Conservation (phyloP, 345 rosid genomes). For the Raphanus sativus region DNA sequence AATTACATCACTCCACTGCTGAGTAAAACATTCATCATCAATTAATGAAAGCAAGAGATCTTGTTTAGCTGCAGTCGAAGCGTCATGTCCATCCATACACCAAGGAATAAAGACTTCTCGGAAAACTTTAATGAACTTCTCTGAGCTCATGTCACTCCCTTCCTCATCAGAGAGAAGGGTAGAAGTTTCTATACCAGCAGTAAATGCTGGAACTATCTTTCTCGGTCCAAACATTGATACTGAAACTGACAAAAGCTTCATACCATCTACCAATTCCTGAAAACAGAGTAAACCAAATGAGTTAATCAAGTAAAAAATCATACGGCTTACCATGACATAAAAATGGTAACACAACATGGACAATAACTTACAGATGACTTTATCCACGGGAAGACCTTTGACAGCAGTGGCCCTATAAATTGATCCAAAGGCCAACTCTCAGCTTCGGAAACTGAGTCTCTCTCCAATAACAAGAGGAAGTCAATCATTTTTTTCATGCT, state of each 20-base stretch:
- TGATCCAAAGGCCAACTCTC: slow-evolving; percentile 76
- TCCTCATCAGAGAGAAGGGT: slow-evolving; percentile 34
- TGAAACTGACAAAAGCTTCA: slow-evolving; percentile 68
- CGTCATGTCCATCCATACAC: slow-evolving; percentile 62
- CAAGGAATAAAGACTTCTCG: slow-evolving; percentile 80
- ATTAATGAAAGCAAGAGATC: slow-evolving; percentile 76
- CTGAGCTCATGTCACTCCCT: slow-evolving; percentile 44
- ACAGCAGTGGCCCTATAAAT: slow-evolving; percentile 72
- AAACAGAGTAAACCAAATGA: slow-evolving; percentile 26
- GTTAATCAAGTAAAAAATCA: slow-evolving; percentile 19
- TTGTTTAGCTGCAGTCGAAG: slow-evolving; percentile 52
- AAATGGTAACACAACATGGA: slow-evolving; percentile 9
- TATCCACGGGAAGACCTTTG: slow-evolving; percentile 62
- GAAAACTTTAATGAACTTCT: slow-evolving; percentile 54
- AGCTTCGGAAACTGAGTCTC: slow-evolving; percentile 47
- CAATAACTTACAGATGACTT: slow-evolving; percentile 72
- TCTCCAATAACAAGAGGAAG: slow-evolving; percentile 58
- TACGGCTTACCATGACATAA: slow-evolving; percentile 5
- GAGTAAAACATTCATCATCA: slow-evolving; percentile 70
- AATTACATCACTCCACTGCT: slow-evolving; percentile 70
- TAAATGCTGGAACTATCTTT: slow-evolving; percentile 48
- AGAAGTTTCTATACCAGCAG: slow-evolving; percentile 34
- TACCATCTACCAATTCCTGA: slow-evolving; percentile 71
- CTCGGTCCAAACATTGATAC: slow-evolving; percentile 82
- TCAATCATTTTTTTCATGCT: slow-evolving; percentile 52